A percentile compares a stretch with the other conserved stretches of the same genome.
Evolutionary conservation across 805 yeast genomes (phyloP).

Genomic region (Wickerhamiella occidentalis): DNA sequence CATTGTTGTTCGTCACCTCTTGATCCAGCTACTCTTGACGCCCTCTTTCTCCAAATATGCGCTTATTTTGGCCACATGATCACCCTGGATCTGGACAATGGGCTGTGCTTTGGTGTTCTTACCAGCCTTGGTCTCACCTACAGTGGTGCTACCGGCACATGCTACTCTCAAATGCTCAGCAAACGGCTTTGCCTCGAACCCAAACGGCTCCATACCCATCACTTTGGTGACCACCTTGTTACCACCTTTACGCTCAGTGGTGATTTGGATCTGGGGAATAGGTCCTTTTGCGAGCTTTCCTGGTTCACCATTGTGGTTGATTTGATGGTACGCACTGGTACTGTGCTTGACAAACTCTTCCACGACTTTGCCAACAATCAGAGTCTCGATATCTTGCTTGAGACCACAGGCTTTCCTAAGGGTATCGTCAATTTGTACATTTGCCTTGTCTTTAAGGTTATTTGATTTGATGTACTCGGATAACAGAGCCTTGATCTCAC

Average conservation of each 20-base stretch:
- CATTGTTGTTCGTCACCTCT: constrained; percentile 13
- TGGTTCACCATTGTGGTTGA: constrained; percentile 38
- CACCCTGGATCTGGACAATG: constrained; percentile 74
- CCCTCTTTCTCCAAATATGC: constrained; percentile 32
- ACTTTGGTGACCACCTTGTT: constrained; percentile 68
- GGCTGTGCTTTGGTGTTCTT: constrained; percentile 32
- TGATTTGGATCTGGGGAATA: constrained; percentile 52
- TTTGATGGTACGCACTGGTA: constrained; percentile 32
- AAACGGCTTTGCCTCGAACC: constrained; percentile 49
- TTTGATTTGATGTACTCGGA: constrained; percentile 44
- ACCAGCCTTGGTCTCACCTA: constrained; percentile 39
- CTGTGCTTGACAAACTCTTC: constrained; percentile 35
- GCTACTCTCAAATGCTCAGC: constrained; percentile 59
- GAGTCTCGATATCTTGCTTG: constrained; percentile 22
- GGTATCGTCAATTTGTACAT: constrained; percentile 43
- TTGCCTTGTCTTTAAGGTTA: constrained; percentile 40
- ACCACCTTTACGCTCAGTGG: constrained; percentile 69
- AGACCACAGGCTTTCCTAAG: constrained; percentile 37
- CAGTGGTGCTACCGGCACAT: constrained; percentile 81
- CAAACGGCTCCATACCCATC: constrained; percentile 53
- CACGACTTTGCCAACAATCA: constrained; percentile 30
- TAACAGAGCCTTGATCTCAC: constrained; percentile 43
- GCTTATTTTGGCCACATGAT: constrained; percentile 50
- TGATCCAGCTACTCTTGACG: constrained; percentile 52
- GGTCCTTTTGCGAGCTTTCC: constrained; percentile 45